These are phyloP conservation scores for Ceratobasidium sp. DNA, from an alignment of 1,284 basidiomycete species.

Conservation along the genomic window DNA sequence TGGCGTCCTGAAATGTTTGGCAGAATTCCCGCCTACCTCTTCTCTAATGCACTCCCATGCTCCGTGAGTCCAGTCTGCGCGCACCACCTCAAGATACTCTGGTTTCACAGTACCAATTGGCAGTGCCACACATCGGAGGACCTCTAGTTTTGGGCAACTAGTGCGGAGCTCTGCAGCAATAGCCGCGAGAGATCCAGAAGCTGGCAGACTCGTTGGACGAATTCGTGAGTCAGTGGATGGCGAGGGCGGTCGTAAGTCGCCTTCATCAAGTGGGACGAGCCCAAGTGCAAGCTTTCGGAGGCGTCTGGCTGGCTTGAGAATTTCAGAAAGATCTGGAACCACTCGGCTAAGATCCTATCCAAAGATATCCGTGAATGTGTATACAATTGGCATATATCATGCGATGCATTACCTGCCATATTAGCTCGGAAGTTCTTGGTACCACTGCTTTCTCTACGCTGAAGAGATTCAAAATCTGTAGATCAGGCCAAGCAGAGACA, in stretches of 20 bases:
- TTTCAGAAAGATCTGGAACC: background rate
- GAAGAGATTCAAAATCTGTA: slow-evolving; percentile 2
- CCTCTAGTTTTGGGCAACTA: background rate
- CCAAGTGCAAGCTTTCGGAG: background rate
- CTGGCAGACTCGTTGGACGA: background rate
- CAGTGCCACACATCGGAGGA: background rate
- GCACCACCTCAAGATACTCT: no score
- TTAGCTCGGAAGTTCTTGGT: background rate
- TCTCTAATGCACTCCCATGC: no score
- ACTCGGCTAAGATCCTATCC: no score
- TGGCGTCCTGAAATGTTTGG: no score
- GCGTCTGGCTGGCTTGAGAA: background rate
- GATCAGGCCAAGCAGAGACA: slow-evolving; percentile 8
- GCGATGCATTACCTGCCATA: background rate
- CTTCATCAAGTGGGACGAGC: background rate
- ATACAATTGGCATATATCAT: no score
- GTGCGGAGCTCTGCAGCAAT: background rate
- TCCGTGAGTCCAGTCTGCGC: no score
- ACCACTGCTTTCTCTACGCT: background rate
- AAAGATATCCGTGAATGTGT: no score
- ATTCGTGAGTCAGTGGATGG: background rate
- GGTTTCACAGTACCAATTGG: background rate
- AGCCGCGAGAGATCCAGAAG: background rate
- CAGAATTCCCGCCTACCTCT: no score
- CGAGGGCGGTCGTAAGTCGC: background rate